Evolutionary conservation across 495 filamentous ascomycete genomes (phyloP), one percentile per base, ranked within the genome.

Genomic region (Pseudoneurospora amorphoporcata): DNA sequence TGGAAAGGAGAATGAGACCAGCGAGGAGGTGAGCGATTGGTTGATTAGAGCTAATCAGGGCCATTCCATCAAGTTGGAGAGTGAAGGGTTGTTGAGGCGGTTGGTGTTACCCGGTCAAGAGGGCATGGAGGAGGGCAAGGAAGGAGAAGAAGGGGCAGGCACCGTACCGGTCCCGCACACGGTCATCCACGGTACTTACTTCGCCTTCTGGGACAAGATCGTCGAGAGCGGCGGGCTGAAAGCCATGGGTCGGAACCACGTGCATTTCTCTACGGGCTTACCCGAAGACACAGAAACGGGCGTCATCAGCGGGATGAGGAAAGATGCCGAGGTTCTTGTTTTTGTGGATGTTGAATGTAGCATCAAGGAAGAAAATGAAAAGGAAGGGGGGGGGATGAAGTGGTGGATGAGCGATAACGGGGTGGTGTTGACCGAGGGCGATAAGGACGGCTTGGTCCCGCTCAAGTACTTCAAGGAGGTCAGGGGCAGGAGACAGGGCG

Each of bases 21-120:
- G 39, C 16, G 29, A 17, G 29, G 82, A 90, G 45, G 88, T 92
- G 0, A 78, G 86, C 2, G 83, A 92, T 78, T 98, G 88, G 84
- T 84, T 97, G 16, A 97, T 99, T 84, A 94, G 95, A 77, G 95
- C 95, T 2, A 95, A 92, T 74, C 95, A 99, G 83, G 95, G 95
- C 68, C 95, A 98, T 83, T 87, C 84, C 76, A 88, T 94, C 79
- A 85, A 84, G 68, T 82, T 99, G 58, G 89, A 91, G 32, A 87
- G 87, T 38, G 88, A 90, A 35, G 85, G 86, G 0, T 86, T 96
- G 17, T 89, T 95, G 16, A 87, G 84, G 19, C 89, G 90, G 14
- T 80, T 98, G 75, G 90, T 82, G 29, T 79, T 81, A 32, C 81
- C 81, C 23, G 77, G 77, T 2, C 77, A 74, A 2, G 85, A 88